Evolutionary conservation across 2,329 filamentous ascomycete species (phyloP), one percentile per base, ranked within the genome.

Genomic region (Septoria petroselini): DNA sequence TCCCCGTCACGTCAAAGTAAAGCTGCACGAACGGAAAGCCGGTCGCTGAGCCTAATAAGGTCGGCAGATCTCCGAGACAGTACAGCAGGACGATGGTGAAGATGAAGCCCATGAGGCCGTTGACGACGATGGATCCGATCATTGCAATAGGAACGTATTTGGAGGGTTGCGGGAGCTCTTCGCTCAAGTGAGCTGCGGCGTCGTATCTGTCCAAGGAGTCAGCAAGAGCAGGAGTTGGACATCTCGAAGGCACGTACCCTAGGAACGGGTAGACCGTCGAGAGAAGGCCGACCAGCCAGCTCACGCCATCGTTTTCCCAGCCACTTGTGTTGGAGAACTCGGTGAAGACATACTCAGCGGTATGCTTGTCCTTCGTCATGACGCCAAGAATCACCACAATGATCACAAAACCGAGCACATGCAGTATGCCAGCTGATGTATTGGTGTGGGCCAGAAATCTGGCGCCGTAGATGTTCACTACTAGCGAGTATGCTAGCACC

Each of bases 381-480:
- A 30, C 67, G 7, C 70, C 62, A 1, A 69, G 66, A 50, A 77
- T 76, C 25, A 59, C 29, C 4, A 78, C 60, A 18, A 75, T 68
- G 12, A 77, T 62, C 21, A 77, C 70, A n/a, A 73, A 59, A 1
- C 71, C 72, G 57, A 78, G 74, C 17, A 77, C 66, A 15, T 70
- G 67, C 1, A 74, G 72, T 1, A 78, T 62, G 2, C 72, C 54
- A 29, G 67, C 68, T 3, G 68, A 70, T 8, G 70, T 66, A n/a
- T 71, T 64, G 2, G 67, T 70, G 52, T 77, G 77, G 57, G 76
- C 68, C 38, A 59, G 40, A 12, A 61, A 50, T n/a, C 53, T 51
- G 18, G 57, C 52, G 3, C 51, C 41, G 14, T 55, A 53, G 25
- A 62, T 52, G n/a, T 57, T 52, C 2, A 63, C 51, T 12, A 54